Percentiles rank a stretch among this genome's conserved stretches.
phyloP scores from a whole-genome alignment of 2,329 filamentous ascomycete species.

The Eutypella sp. region DNA sequence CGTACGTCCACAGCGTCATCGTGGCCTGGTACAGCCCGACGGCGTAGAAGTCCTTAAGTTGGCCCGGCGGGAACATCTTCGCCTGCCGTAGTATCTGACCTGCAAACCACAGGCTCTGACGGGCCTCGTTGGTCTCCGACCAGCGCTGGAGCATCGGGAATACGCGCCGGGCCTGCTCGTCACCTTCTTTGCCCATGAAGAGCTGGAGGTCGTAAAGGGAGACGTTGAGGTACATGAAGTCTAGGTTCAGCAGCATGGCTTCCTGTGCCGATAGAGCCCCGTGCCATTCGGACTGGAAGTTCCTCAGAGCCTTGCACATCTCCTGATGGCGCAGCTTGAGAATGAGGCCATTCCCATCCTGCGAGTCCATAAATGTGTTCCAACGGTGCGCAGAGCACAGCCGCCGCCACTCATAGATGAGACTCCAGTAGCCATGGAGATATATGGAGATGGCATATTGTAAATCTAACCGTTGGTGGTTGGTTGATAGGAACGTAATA shows the following conservation, averaged over 20 bases:
- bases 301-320: conserved; percentile 51
- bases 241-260: conserved; percentile 44
- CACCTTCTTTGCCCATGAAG: conserved; percentile 63
- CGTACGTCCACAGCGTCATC: conserved; percentile 65
- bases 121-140: conserved; percentile 49
- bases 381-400: conserved; percentile 45
- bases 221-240: conserved; percentile 60
- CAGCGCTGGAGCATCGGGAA: conserved; percentile 56
- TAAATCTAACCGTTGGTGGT: conserved; percentile 48
- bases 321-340: conserved; percentile 56
- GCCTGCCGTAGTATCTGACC: conserved; percentile 61
- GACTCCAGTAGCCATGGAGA: conserved; percentile 59
- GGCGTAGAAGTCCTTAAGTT: conserved; percentile 61
- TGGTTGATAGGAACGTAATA: conserved; percentile 44
- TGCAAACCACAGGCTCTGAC: conserved; percentile 62
- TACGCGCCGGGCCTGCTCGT: conserved; percentile 57
- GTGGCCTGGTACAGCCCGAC: conserved; percentile 65
- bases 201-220: conserved; percentile 61
- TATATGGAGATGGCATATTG: conserved; percentile 55
- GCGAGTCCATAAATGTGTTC: conserved; percentile 40
- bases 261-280: conserved; percentile 41
- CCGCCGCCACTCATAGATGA: conserved; percentile 63
- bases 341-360: conserved; percentile 38
- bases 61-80: conserved; percentile 45
- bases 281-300: conserved; percentile 40